phyloP scores from a whole-genome alignment of 2,329 filamentous ascomycete genomes.

The Exophiala sideris region DNA sequence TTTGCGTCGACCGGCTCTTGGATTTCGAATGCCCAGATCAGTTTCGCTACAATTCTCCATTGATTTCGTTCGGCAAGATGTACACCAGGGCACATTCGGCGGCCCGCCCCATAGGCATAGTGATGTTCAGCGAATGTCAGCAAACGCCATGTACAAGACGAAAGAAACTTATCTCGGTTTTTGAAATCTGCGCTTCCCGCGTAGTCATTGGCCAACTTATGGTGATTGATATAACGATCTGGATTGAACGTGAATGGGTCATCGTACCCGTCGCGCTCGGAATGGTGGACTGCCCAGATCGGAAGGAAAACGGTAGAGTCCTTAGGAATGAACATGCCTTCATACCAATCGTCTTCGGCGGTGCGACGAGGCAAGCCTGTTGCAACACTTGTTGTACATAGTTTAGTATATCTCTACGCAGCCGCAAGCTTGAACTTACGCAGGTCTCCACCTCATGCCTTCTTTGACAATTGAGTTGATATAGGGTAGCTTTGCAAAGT shows the following conservation, averaged over 20 bases:
- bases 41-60: slow-evolving; percentile 27
- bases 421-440: too few relatives aligned
- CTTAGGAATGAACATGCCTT: slow-evolving; percentile 48
- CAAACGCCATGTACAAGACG: too few relatives aligned
- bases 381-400: too few relatives aligned
- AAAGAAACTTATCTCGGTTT: slow-evolving; percentile 15
- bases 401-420: background rate
- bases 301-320: slow-evolving; percentile 39
- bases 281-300: slow-evolving; percentile 9
- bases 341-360: slow-evolving; percentile 44
- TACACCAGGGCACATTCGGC: slow-evolving; percentile 32
- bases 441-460: too few relatives aligned
- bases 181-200: slow-evolving; percentile 31
- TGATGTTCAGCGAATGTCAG: slow-evolving; percentile 8
- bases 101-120: slow-evolving; percentile 31
- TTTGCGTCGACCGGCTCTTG: background rate
- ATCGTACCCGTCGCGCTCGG: background rate
- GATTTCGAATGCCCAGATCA: slow-evolving; percentile 33
- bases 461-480: too few relatives aligned
- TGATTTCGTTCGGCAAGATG: slow-evolving; percentile 33
- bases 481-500: too few relatives aligned
- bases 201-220: slow-evolving; percentile 32
- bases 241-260: slow-evolving; percentile 5
- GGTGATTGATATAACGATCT: slow-evolving; percentile 5
- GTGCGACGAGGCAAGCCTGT: too few relatives aligned